A percentile compares a stretch with the other conserved stretches of the same genome.
phyloP scores from a whole-genome alignment of 305 asterid species.

The Fraxinus ornus region DNA sequence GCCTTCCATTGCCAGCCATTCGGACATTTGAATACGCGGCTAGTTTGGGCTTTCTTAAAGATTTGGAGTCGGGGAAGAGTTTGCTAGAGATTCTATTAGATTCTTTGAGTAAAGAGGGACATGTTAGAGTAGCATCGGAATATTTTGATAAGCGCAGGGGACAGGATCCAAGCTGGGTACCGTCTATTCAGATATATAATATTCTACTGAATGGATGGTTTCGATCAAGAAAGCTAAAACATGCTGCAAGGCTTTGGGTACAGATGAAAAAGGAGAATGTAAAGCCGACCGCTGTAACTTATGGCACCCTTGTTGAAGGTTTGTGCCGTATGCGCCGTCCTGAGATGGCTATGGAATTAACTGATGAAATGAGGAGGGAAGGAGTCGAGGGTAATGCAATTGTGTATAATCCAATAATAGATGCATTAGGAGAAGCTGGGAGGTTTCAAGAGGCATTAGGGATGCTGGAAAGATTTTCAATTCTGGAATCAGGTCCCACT shows the following conservation, averaged over 20 bases:
- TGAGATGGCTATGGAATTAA: slow-evolving; percentile 63
- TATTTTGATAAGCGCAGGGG: slow-evolving; percentile 44
- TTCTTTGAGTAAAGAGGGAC: slow-evolving; percentile 80
- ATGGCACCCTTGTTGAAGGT: slow-evolving; percentile 82
- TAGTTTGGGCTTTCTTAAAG: slow-evolving; percentile 40
- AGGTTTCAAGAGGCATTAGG: slow-evolving; percentile 75
- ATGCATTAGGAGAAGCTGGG: slow-evolving; percentile 85
- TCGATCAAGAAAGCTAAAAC: slow-evolving; percentile 55
- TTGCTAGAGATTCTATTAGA: slow-evolving; percentile 66
- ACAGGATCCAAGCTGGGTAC: slow-evolving; percentile 53
- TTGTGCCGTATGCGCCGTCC: slow-evolving; percentile 56
- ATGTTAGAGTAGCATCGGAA: slow-evolving; percentile 59
- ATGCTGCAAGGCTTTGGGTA: slow-evolving; percentile 57
- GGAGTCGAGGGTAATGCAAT: slow-evolving; percentile 67
- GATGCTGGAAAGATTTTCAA: slow-evolving; percentile 62
- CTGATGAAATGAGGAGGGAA: slow-evolving; percentile 61
- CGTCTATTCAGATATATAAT: slow-evolving; percentile 54
- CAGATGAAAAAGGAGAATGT: slow-evolving; percentile 61
- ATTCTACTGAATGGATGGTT: slow-evolving; percentile 80
- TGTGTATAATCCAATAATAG: slow-evolving; percentile 75
- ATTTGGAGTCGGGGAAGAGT: slow-evolving; percentile 33
- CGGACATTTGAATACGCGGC: slow-evolving; percentile 59
- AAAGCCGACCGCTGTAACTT: slow-evolving; percentile 64
- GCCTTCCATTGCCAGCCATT: slow-evolving; percentile 59
- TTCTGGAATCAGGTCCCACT: slow-evolving; percentile 72